These are phyloP conservation scores for Boletus speciosus DNA, from an alignment of 768 basidiomycete species.

Conservation along the genomic window DNA sequence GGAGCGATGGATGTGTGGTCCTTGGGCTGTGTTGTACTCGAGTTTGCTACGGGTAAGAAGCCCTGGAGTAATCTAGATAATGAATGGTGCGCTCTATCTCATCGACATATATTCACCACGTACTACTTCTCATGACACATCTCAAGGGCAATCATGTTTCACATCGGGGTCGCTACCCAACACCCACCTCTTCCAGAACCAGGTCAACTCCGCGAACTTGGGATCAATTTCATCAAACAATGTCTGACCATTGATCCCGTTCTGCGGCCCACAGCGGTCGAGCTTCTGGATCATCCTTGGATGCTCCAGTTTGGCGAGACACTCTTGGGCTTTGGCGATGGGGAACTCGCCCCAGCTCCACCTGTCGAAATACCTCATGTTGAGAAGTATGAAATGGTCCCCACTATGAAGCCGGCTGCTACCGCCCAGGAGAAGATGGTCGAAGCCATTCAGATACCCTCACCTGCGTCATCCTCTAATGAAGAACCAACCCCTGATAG, in stretches of 20 bases:
- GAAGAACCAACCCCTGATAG: conserved; percentile 30
- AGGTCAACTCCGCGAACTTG: conserved; percentile 80
- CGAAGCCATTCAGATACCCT: conserved; percentile 49
- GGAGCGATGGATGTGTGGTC: conserved; percentile 99
- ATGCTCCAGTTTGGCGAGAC: conserved; percentile 79
- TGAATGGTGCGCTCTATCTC: conserved; percentile 70
- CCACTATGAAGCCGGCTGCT: conserved; percentile 54
- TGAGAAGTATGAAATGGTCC: conserved; percentile 47
- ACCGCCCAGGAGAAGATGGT: conserved; percentile 59
- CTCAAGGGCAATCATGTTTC: conserved; percentile 98
- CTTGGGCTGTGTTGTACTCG: conserved; percentile 93
- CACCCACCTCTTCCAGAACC: conserved; percentile 94
- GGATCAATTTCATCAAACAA: conserved; percentile 90
- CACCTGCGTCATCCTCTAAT: conserved; percentile 47
- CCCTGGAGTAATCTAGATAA: conserved; percentile 99
- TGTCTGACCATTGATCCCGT: conserved; percentile 88
- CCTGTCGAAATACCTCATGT: conserved; percentile 45
- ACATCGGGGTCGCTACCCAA: conserved; percentile 94
- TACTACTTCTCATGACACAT: conserved; percentile 4
- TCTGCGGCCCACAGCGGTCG: conserved; percentile 76
- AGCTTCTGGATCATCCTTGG: conserved; percentile 88
- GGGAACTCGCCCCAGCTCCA: conserved; percentile 50
- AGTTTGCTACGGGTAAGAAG: conserved; percentile 93
- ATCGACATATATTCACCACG: background rate
- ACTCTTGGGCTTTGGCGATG: conserved; percentile 63